Percentiles rank a stretch among this genome's conserved stretches.
These are phyloP conservation scores for Haplosporangium gracile DNA, from an alignment of 192 early-diverging fungal species.

Conservation along the genomic window DNA sequence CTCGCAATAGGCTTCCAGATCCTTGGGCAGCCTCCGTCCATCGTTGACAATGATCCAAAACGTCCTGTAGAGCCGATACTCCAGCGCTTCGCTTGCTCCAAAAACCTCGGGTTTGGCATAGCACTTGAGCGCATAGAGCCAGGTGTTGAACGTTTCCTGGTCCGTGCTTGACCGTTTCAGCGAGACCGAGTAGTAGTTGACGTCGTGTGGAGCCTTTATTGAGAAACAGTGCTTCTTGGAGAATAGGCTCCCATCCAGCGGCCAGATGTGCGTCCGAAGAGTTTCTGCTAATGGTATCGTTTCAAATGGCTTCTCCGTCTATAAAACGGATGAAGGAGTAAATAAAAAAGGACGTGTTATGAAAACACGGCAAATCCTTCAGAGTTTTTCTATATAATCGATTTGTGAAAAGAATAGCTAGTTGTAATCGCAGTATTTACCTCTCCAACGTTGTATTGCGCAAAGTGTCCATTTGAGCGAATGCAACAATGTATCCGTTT, in stretches of 20 bases:
- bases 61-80: conserved; percentile 48
- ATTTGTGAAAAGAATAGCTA: no score
- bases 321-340: background rate
- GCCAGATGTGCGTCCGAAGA: conserved; percentile 50
- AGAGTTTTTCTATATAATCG: background rate
- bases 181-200: conserved; percentile 53
- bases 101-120: conserved; percentile 54
- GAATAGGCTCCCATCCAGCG: conserved; percentile 46
- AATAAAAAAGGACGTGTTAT: background rate
- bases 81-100: conserved; percentile 30
- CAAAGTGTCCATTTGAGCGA: conserved; percentile 44
- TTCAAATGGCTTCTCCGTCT: conserved; percentile 50
- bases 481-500: conserved; percentile 45
- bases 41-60: conserved; percentile 50
- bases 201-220: conserved; percentile 31
- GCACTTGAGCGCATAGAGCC: conserved; percentile 51
- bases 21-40: conserved; percentile 33
- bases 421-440: conserved; percentile 1
- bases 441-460: conserved; percentile 41
- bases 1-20: conserved; percentile 60
- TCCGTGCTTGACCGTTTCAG: conserved; percentile 35
- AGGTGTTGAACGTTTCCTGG: conserved; percentile 37
- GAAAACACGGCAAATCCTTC: background rate
- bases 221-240: conserved; percentile 48
- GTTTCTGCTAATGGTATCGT: conserved; percentile 48